Conservation (phyloP, 2,329 filamentous ascomycete species). For the Aureobasidium mangrovei region DNA sequence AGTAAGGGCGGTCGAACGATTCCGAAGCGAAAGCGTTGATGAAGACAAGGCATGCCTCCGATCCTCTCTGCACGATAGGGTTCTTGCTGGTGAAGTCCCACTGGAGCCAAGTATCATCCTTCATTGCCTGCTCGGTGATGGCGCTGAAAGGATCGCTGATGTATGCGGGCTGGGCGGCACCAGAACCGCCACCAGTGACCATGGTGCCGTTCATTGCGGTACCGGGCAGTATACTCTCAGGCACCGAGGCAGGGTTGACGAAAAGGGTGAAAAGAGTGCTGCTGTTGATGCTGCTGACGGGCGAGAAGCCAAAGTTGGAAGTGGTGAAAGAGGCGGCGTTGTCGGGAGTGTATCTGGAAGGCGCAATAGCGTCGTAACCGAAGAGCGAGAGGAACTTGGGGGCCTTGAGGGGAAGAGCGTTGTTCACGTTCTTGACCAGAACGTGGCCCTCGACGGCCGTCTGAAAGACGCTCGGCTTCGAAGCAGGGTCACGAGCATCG, state of each 20-base stretch:
- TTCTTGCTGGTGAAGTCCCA: constrained; percentile 48
- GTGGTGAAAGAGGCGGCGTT: constrained; percentile 1
- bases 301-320: not conserved
- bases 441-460: constrained; percentile 56
- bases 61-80: constrained; percentile 41
- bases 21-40: constrained; percentile 45
- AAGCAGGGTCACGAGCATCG: constrained; percentile 46
- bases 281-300: not conserved
- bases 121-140: constrained; percentile 26
- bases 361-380: constrained; percentile 46
- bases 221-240: constrained; percentile 3
- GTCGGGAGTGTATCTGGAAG: constrained; percentile 5
- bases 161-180: constrained; percentile 27
- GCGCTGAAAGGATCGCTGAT: constrained; percentile 30
- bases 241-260: constrained; percentile 30
- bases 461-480: constrained; percentile 43
- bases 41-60: constrained; percentile 45
- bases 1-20: constrained; percentile 28
- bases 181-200: constrained; percentile 29
- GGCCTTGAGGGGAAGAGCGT: constrained; percentile 44
- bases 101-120: constrained; percentile 50
- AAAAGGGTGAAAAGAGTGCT: constrained; percentile 12
- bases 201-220: constrained; percentile 24
- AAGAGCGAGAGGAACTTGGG: constrained; percentile 49
- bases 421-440: constrained; percentile 52